Percentiles rank a stretch among this genome's conserved stretches.
Evolutionary conservation across 2,329 filamentous ascomycete species (phyloP).

Genomic region (Cadophora luteo-olivacea): DNA sequence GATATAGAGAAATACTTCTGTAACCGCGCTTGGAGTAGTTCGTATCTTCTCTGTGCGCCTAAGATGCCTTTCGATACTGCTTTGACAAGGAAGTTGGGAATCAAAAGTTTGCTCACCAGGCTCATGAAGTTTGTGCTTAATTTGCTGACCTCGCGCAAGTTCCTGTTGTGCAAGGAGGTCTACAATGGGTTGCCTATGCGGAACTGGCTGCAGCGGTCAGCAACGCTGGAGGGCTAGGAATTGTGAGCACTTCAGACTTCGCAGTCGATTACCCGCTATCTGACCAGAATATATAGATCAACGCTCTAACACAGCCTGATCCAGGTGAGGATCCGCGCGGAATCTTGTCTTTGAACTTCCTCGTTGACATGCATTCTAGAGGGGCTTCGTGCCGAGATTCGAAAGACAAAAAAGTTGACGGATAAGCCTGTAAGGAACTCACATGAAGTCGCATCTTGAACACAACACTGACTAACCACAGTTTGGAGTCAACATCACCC

Average conservation of each 20-base stretch:
- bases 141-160: conserved; percentile 53
- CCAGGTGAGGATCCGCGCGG: conserved; percentile 51
- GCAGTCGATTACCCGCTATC: not conserved
- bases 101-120: not conserved
- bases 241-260: conserved; percentile 45
- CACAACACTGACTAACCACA: conserved; percentile 69
- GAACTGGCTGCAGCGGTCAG: conserved; percentile 78
- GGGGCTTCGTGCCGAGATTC: conserved; percentile 92
- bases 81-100: not conserved
- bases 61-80: not conserved
- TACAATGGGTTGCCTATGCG: conserved; percentile 86
- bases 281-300: conserved; percentile 53
- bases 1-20: no score
- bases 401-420: conserved; percentile 70
- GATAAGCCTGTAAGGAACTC: not conserved
- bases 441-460: not conserved
- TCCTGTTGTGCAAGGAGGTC: conserved; percentile 84
- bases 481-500: conserved; percentile 94
- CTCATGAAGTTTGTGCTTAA: not conserved
- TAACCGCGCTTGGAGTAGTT: not conserved
- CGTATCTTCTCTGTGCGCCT: not conserved
- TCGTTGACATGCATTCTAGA: conserved; percentile 49
- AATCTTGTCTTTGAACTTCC: not conserved
- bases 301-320: conserved; percentile 88
- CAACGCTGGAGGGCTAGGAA: conserved; percentile 81